These are phyloP conservation scores for Saitozyma podzolica DNA, from an alignment of 768 basidiomycete species.

Conservation along the genomic window DNA sequence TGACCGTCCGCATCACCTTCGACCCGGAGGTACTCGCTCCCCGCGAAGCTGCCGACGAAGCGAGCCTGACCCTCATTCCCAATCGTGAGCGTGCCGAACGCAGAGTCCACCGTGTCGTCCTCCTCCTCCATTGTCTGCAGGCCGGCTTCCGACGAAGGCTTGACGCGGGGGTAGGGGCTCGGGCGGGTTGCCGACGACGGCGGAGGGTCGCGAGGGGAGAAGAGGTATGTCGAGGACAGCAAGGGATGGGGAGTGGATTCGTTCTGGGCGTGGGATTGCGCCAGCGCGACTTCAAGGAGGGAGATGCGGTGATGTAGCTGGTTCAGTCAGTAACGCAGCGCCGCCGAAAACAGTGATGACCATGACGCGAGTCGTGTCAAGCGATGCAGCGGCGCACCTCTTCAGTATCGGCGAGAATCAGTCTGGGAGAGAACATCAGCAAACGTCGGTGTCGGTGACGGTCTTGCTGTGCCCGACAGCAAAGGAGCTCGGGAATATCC, in stretches of 20 bases:
- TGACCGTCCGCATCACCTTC: neutral
- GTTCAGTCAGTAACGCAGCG: slow-evolving; percentile 3
- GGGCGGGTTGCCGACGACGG: slow-evolving; percentile 1
- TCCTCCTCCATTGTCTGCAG: slow-evolving; percentile 11
- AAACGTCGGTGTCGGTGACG: neutral
- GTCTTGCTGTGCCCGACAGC: neutral
- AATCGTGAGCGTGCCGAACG: slow-evolving; percentile 49
- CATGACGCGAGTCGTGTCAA: too few relatives aligned
- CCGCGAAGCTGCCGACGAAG: slow-evolving; percentile 48
- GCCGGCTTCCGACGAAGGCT: slow-evolving; percentile 1
- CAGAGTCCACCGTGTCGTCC: slow-evolving; percentile 39
- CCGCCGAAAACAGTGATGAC: neutral
- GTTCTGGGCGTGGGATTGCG: slow-evolving; percentile 35
- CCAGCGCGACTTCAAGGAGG: slow-evolving; percentile 47
- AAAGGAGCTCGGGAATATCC: neutral
- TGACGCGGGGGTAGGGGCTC: slow-evolving; percentile 6
- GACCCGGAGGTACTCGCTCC: slow-evolving; percentile 40
- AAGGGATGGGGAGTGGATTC: slow-evolving; percentile 38
- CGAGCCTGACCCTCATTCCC: slow-evolving; percentile 40
- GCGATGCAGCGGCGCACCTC: slow-evolving; percentile 22
- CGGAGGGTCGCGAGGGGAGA: slow-evolving; percentile 30
- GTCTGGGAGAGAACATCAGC: slow-evolving; percentile 7
- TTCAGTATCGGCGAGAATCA: slow-evolving; percentile 48
- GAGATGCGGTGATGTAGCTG: slow-evolving; percentile 47
- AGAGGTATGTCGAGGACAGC: slow-evolving; percentile 41